Evolutionary conservation across 2,329 filamentous ascomycete genomes (phyloP).

Genomic region (Septoria petroselini): DNA sequence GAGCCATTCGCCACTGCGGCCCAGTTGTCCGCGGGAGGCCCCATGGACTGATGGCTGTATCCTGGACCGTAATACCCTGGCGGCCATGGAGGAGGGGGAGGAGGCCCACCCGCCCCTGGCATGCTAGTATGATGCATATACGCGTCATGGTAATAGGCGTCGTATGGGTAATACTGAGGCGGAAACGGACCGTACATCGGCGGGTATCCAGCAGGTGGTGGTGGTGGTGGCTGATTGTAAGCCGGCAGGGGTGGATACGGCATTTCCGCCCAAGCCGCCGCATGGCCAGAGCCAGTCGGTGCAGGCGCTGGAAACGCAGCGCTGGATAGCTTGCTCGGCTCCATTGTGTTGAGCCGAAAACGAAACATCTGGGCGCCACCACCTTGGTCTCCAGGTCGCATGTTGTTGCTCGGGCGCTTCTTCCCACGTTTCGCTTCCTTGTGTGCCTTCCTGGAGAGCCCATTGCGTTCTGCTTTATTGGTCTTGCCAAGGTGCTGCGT

Average conservation of each 20-base stretch:
- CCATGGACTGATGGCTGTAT: conserved; percentile 12
- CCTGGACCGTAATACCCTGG: conserved; percentile 15
- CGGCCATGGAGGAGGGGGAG: conserved; percentile 6
- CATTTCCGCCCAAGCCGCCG: conserved; percentile 4
- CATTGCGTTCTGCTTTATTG: conserved; percentile 21
- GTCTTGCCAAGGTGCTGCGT: conserved; percentile 14
- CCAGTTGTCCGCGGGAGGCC: conserved; percentile 7
- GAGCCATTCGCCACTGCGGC: conserved; percentile 1
- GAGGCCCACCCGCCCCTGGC: conserved; percentile 14
- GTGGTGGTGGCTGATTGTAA: conserved; percentile 17
- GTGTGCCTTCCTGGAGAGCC: conserved; percentile 19
- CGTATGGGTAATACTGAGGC: too few species aligned
- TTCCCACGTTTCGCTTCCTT: conserved; percentile 14
- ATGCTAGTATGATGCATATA: conserved; percentile 21
- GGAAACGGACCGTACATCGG: conserved; percentile 13
- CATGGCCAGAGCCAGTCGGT: conserved; percentile 14
- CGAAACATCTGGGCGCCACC: conserved; percentile 18
- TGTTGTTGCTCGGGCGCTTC: conserved; percentile 7
- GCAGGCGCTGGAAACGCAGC: conserved; percentile 9
- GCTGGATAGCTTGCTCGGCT: conserved; percentile 10
- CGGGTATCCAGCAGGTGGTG: conserved; percentile 12
- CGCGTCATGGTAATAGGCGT: conserved; percentile 14
- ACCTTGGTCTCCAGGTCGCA: conserved; percentile 8
- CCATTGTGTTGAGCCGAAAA: conserved; percentile 18
- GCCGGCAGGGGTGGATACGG: conserved; percentile 16